These are phyloP conservation scores for Amanita thiersii DNA, from an alignment of 768 basidiomycete genomes.

Conservation along the genomic window DNA sequence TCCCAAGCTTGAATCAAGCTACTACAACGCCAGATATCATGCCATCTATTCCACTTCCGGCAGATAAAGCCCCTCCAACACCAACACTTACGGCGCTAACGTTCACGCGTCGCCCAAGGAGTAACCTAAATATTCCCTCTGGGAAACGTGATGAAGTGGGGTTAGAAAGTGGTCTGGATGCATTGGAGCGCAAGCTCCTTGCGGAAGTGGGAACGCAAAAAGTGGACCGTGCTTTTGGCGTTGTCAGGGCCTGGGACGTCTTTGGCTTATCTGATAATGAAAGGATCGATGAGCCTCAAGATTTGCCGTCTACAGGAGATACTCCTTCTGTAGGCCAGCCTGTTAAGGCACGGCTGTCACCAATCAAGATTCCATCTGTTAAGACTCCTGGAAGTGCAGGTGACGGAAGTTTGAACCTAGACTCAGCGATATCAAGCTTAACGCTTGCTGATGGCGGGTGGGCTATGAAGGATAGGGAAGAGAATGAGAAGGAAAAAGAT, in stretches of 20 bases:
- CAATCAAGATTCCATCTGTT: conserved; percentile 20
- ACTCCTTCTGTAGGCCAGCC: conserved; percentile 8
- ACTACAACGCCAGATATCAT: too few relatives aligned
- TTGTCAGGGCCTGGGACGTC: conserved; percentile 25
- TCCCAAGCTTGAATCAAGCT: too few relatives aligned
- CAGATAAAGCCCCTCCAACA: conserved; percentile 39
- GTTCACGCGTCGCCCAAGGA: conserved; percentile 12
- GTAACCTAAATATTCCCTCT: conserved; percentile 12
- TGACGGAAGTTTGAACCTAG: conserved; percentile 17
- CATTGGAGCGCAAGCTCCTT: conserved; percentile 57
- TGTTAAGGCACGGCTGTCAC: conserved; percentile 3
- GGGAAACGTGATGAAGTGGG: conserved; percentile 6
- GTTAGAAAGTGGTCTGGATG: conserved; percentile 57
- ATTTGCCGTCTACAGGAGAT: neutral
- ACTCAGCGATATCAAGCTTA: conserved; percentile 50
- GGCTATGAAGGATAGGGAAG: conserved; percentile 13
- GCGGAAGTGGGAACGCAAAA: conserved; percentile 70
- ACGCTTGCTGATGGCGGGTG: conserved; percentile 29
- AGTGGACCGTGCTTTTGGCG: conserved; percentile 21
- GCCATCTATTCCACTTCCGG: conserved; percentile 11
- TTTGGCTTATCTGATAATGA: conserved; percentile 10
- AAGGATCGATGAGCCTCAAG: neutral
- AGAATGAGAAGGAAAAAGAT: conserved; percentile 14
- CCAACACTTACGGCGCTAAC: conserved; percentile 37
- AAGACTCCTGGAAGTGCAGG: conserved; percentile 27